phyloP scores from a whole-genome alignment of 352 stramenopile genomes.

The Phytophthora tubulina region DNA sequence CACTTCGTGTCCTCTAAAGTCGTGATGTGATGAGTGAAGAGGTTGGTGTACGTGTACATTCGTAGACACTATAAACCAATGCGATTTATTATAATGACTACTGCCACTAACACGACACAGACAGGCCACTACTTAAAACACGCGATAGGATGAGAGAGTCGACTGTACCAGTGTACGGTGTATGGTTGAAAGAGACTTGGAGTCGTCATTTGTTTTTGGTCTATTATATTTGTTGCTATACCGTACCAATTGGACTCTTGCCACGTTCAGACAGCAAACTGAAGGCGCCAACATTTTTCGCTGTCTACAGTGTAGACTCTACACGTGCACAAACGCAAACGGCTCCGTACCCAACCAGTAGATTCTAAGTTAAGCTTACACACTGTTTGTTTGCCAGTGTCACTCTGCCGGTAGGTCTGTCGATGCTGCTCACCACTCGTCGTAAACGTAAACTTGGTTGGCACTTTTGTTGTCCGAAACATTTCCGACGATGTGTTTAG shows the following conservation, averaged over 20 bases:
- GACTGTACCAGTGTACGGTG: neutral
- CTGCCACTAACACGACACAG: neutral
- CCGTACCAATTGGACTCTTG: too few species aligned
- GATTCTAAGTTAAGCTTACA: neutral
- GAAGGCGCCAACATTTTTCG: too few species aligned
- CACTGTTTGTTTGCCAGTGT: too few species aligned
- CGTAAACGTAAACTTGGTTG: neutral
- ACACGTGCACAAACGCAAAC: neutral
- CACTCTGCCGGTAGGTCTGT: too few species aligned
- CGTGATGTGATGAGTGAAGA: constrained; percentile 22
- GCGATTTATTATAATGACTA: neutral
- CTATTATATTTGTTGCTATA: too few species aligned
- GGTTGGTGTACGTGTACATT: neutral
- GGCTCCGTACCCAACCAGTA: neutral
- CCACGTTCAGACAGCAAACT: too few species aligned
- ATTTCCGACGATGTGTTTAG: neutral
- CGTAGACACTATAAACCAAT: neutral
- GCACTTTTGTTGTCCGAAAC: constrained; percentile 4
- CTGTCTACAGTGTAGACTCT: neutral
- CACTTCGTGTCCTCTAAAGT: constrained; percentile 9
- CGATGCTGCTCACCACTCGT: too few species aligned
- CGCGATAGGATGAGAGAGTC: constrained; percentile 25
- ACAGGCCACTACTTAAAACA: constrained; percentile 16
- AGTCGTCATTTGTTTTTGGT: too few species aligned
- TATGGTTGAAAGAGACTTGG: neutral